Evolutionary conservation across 306 rosid species (phyloP), one percentile per base, ranked within the genome.

Genomic region (Lathyrus tuberosus): DNA sequence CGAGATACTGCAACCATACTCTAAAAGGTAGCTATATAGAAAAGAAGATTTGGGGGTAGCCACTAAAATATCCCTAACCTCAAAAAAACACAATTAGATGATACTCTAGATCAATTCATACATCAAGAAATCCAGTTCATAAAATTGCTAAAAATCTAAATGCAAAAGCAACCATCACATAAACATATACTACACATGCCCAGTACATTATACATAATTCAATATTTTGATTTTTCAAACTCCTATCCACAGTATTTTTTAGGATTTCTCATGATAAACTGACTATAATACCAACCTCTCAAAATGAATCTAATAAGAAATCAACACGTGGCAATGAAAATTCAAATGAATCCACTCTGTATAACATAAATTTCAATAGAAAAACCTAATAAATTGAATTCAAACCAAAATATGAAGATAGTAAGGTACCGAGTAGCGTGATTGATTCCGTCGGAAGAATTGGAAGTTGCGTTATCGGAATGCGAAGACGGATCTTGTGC

Each of bases 341-440:
- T 59, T 59, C 53, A 40, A 66, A 46, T 65, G 3, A 71, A 15
- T 53, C 52, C 8, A 20, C 13, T 58, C 40, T n/a, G 18, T 38
- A 14, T 16, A 65, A 43, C 8, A 5, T 3, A 56, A 66, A 57
- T 40, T 63, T 64, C 63, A 38, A 66, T 7, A 13, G 37, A 8
- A 30, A 24, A 57, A 17, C 52, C 8, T 14, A 62, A 49, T 5
- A 49, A 66, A 2, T 26, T 16, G 46, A 73, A 51, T 38, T 66
- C 3, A 61, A 41, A 30, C 14, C 42, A 10, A 40, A 67, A 8
- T 0, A 12, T 8, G 41, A 57, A 10, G 26, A 54, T 8, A 49
- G 24, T 15, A n/a, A 67, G 62, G 3, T 73, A 82, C 86, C 80
- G 58, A 9, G 71, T 0, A 47, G 62, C 15, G 12, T 48, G 69